Evolutionary conservation across 345 rosid genomes (phyloP).

Genomic region (Leavenworthia alabamica): DNA sequence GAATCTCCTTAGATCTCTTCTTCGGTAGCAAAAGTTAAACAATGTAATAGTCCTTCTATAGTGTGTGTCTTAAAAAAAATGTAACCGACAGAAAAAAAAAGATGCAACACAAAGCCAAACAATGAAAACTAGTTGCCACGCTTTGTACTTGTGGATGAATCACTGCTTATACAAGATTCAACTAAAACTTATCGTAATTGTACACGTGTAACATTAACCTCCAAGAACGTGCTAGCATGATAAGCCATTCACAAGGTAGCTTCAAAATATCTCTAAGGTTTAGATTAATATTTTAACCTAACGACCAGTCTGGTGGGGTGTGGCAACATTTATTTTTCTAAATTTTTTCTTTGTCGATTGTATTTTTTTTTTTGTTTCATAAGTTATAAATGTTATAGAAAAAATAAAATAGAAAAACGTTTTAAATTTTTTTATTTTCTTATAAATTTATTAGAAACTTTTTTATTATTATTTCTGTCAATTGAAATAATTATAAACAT

Average conservation of each 20-base stretch:
- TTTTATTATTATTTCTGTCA: background rate
- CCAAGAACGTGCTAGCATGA: conserved; percentile 17
- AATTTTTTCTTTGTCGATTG: background rate
- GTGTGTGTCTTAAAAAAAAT: too few relatives aligned
- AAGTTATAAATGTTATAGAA: background rate
- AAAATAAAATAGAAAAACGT: too few relatives aligned
- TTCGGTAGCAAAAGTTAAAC: too few relatives aligned
- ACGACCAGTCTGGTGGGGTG: too few relatives aligned
- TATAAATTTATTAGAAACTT: background rate
- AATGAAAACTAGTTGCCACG: background rate
- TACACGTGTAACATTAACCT: conserved; percentile 15
- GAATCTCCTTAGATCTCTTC: too few relatives aligned
- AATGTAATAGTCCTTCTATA: too few relatives aligned
- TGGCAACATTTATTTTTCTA: background rate
- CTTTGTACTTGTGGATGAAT: background rate
- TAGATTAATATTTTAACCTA: background rate
- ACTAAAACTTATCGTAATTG: background rate
- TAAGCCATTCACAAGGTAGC: conserved; percentile 22
- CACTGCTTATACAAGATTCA: background rate
- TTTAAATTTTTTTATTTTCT: background rate
- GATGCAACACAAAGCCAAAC: background rate
- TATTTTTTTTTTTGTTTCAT: background rate
- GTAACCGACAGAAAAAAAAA: background rate
- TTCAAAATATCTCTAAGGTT: conserved; percentile 1
- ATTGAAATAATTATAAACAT: background rate